These are phyloP conservation scores for Magnolia kwangsiensis DNA, from an alignment of 164 flowering plant genomes.

Conservation along the genomic window DNA sequence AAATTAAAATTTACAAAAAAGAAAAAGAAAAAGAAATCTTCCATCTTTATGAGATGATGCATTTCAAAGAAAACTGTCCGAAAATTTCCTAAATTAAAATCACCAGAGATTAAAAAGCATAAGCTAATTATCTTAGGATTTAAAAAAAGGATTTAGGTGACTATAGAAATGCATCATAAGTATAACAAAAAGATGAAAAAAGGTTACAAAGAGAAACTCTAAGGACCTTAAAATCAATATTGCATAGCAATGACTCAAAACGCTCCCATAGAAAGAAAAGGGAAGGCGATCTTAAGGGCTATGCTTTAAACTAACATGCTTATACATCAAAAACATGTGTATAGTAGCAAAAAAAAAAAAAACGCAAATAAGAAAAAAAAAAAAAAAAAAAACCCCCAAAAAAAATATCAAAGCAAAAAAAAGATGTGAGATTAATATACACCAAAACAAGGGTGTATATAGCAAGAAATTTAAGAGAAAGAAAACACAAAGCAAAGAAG, in stretches of 20 bases:
- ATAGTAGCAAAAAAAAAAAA: no score
- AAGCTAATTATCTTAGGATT: not conserved
- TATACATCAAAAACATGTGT: no score
- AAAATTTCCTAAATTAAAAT: not conserved
- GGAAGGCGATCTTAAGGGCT: constrained; percentile 21
- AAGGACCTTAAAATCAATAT: not conserved
- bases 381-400: no score
- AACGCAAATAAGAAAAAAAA: no score
- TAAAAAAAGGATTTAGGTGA: not conserved
- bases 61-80: not conserved
- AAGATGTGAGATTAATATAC: no score
- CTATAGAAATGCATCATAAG: not conserved
- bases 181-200: not conserved
- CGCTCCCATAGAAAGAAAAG: constrained; percentile 7
- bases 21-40: not conserved
- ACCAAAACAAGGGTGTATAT: no score
- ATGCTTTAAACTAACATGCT: not conserved
- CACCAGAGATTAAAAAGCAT: not conserved
- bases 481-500: no score
- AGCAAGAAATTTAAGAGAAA: no score
- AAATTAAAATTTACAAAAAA: not conserved
- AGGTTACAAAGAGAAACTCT: not conserved
- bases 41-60: not conserved
- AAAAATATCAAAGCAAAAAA: no score
- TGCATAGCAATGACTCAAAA: constrained; percentile 16